Conservation (phyloP, 768 basidiomycete genomes). For the Cantharellus anzutake region DNA sequence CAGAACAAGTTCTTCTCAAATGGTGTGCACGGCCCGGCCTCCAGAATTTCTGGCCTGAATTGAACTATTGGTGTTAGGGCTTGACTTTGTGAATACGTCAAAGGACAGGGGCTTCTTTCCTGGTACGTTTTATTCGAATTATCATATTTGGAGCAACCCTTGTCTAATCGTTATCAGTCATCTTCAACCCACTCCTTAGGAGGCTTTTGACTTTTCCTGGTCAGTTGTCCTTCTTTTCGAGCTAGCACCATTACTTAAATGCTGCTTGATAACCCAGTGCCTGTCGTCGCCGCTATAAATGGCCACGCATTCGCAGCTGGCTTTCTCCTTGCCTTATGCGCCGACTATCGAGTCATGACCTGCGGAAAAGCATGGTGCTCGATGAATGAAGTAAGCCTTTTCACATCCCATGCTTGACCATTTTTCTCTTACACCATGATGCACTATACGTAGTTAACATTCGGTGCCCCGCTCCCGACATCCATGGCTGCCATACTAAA, state of each 20-base stretch:
- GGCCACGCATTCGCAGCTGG: slow-evolving; percentile 25
- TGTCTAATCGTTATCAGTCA: slow-evolving; percentile 23
- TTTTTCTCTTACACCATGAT: not conserved
- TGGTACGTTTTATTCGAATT: slow-evolving; percentile 25
- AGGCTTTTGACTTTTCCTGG: slow-evolving; percentile 62
- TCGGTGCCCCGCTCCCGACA: slow-evolving; percentile 23
- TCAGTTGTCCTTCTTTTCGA: slow-evolving; percentile 18
- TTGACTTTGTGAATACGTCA: slow-evolving; percentile 17
- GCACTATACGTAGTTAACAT: slow-evolving; percentile 13
- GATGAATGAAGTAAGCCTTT: slow-evolving; percentile 21
- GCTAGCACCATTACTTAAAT: not conserved
- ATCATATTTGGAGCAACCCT: not conserved
- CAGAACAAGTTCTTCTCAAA: slow-evolving; percentile 66
- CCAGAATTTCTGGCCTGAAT: not conserved
- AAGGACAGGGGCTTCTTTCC: slow-evolving; percentile 2
- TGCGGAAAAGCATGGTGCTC: slow-evolving; percentile 1
- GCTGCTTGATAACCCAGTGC: slow-evolving; percentile 28
- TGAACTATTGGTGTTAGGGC: slow-evolving; percentile 19
- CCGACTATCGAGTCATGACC: slow-evolving; percentile 17
- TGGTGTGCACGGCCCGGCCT: slow-evolving; percentile 26
- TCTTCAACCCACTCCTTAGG: slow-evolving; percentile 51
- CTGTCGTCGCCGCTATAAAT: slow-evolving; percentile 31
- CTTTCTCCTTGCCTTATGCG: slow-evolving; percentile 21
- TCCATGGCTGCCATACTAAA: slow-evolving; percentile 18
- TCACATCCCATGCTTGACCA: not conserved